Evolutionary conservation across 139 green algal species (phyloP).

Genomic region (Picochlorum sp.): DNA sequence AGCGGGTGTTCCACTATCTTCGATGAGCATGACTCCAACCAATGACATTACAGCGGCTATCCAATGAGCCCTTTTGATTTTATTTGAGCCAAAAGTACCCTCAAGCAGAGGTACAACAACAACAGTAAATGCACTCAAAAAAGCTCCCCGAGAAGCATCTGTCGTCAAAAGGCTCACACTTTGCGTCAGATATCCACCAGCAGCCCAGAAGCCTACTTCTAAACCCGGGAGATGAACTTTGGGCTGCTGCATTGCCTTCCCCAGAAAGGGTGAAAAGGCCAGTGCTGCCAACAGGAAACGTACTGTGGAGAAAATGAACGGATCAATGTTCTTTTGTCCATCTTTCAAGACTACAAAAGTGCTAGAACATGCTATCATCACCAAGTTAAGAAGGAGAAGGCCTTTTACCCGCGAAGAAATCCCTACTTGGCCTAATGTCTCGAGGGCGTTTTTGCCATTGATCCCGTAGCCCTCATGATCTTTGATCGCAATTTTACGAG

Average conservation of each 20-base stretch:
- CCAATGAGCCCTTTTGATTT: slow-evolving; percentile 50
- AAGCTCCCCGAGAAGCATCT: slow-evolving; percentile 55
- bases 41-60: slow-evolving; percentile 44
- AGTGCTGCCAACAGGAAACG: slow-evolving; percentile 36
- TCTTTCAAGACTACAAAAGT: slow-evolving; percentile 38
- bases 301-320: slow-evolving; percentile 22
- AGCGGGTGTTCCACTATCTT: slow-evolving; percentile 36
- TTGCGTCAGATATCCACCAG: slow-evolving; percentile 51
- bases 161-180: slow-evolving; percentile 51
- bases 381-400: slow-evolving; percentile 32
- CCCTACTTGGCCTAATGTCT: neutral
- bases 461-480: neutral
- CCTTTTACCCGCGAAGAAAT: slow-evolving; percentile 17
- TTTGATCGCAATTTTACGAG: slow-evolving; percentile 1
- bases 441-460: neutral
- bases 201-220: slow-evolving; percentile 36
- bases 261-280: slow-evolving; percentile 34
- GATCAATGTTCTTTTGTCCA: slow-evolving; percentile 18
- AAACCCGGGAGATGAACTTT: slow-evolving; percentile 21
- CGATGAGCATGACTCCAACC: slow-evolving; percentile 55
- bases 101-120: slow-evolving; percentile 67
- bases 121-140: slow-evolving; percentile 74
- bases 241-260: slow-evolving; percentile 12
- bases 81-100: slow-evolving; percentile 41
- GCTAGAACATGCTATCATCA: slow-evolving; percentile 27